Percentiles rank a stretch among this genome's conserved stretches.
These are phyloP conservation scores for Macrocybe sp. DNA, from an alignment of 1,284 basidiomycete genomes.

Conservation along the genomic window DNA sequence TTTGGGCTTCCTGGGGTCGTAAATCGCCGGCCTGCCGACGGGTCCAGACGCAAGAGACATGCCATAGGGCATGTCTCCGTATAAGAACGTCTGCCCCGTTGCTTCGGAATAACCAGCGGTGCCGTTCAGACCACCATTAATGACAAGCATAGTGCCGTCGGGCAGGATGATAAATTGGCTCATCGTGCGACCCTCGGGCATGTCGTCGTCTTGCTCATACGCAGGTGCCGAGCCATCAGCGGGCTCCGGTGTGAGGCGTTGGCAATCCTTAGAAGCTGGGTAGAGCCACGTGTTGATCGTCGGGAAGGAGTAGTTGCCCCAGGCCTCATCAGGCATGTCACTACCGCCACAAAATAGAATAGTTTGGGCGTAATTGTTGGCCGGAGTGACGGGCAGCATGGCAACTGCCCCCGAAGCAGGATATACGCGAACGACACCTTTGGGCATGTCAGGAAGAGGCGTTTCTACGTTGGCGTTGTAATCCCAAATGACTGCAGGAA, in stretches of 20 bases:
- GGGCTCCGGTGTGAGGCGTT: constrained; percentile 79
- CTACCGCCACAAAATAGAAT: constrained; percentile 88
- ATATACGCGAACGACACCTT: constrained; percentile 77
- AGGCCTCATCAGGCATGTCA: constrained; percentile 67
- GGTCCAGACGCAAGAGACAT: constrained; percentile 63
- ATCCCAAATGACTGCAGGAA: constrained; percentile 56
- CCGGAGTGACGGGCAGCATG: constrained; percentile 88
- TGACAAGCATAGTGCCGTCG: constrained; percentile 65
- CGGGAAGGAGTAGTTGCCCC: constrained; percentile 71
- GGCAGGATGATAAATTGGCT: constrained; percentile 83
- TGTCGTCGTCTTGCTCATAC: constrained; percentile 70
- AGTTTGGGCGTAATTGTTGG: constrained; percentile 84
- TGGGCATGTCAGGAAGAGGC: constrained; percentile 57
- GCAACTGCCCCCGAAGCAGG: constrained; percentile 88
- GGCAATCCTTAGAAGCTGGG: constrained; percentile 62
- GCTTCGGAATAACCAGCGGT: constrained; percentile 60
- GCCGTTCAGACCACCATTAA: constrained; percentile 80
- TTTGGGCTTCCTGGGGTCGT: constrained; percentile 57
- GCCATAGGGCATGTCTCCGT: constrained; percentile 50
- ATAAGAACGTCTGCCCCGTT: constrained; percentile 40
- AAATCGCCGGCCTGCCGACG: constrained; percentile 65
- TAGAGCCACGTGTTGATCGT: constrained; percentile 60
- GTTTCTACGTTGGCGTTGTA: constrained; percentile 56
- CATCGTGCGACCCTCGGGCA: constrained; percentile 78
- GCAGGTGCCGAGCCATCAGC: constrained; percentile 47